Base-by-base conservation (phyloP, 2,329 filamentous ascomycete genomes). In the Arthrobotrys megalospora region DNA sequence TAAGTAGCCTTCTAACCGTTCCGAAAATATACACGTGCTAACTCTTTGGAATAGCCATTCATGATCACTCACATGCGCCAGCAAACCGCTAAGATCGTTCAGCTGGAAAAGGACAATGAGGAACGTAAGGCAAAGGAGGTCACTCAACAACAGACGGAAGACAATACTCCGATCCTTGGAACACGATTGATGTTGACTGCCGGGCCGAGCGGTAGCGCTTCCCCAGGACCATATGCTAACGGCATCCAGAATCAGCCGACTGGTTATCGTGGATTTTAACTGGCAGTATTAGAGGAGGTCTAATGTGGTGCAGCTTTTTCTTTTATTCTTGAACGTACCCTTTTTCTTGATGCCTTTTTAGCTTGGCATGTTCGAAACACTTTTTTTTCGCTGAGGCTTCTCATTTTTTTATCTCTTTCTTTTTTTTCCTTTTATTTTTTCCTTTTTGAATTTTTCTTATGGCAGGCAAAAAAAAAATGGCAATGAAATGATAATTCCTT, bases 11-110 rank as follows among this genome's bases (percentile, higher is more conserved):
- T 12, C 28, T 43, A 8, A 7, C 11, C 34, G 50, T 71, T 11
- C 24, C 43, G 43, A 41, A 45, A 47, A 52, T 4, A 32, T 50
- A 11, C 41, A 12, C 28, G n/a, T 24, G 45, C 77, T 65, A 80
- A 80, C 63, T 75, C 41, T 47, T 38, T 24, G 24, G 38, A 28
- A 47, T 60, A 82, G 81, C 96, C 96, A 16, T 99, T 97, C 88
- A 96, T 99, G 93, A 98, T 99, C 89, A 99, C 98, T 87, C 92
- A 96, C 87, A 88, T 99, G 80, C 90, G 91, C 81, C 94, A 97
- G 85, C 94, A 98, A 86, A 94, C 93, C 45, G 90, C 92, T 81
- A 91, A 96, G 71, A 91, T 99, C 81, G 90, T 94, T 76, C 85
- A 88, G 76, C 89, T 99, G 79, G 97, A 96, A 88, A 93, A 93